Base-by-base conservation (phyloP, 805 yeast genomes). In the Hanseniaspora nectarophila region DNA sequence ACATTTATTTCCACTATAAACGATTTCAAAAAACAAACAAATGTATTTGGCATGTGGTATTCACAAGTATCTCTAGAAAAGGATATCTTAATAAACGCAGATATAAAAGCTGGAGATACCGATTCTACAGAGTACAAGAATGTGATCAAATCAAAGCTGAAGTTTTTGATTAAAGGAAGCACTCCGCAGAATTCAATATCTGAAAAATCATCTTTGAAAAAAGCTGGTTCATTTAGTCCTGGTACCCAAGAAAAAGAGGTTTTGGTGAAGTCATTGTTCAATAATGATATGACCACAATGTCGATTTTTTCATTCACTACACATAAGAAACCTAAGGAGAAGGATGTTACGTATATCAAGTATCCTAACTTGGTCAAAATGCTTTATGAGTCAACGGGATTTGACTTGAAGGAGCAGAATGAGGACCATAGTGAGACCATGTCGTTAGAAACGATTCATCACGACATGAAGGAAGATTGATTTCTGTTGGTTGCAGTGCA, bases 251-350 rank as follows among this genome's bases (percentile, higher is more conserved):
- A 16, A 15, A 40, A 40, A 21, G 43, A 40, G 2, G 5, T 16
- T n/a, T 16, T 42, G 31, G 18, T 42, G 31, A 29, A 42, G 12
- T 42, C 45, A 10, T 29, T 42, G 9, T 42, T 42, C 28, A 42
- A 42, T n/a, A 42, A 32, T 16, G 45, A 40, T 12, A 29, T 40
- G 32, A 16, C 33, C 13, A 26, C 45, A 32, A n/a, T 48, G 29
- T 47, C 51, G 4, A 23, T 47, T 4, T 39, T 47, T 24, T 29
- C 51, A 31, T 47, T 47, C 32, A 47, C 51, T 18, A 47, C 51
- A 13, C 37, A 46, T 4, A 37, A 46, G 29, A 28, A 31, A 15
- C 3, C n/a, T 15, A 31, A 37, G 20, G 23, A 20, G 6, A 23
- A 33, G 5, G 37, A 32, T 10, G 21, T 23, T 32, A 20, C 38